A percentile compares a stretch with the other conserved stretches of the same genome.
Conservation (phyloP, 1,284 basidiomycete species). For the Golubevia pallescens region DNA sequence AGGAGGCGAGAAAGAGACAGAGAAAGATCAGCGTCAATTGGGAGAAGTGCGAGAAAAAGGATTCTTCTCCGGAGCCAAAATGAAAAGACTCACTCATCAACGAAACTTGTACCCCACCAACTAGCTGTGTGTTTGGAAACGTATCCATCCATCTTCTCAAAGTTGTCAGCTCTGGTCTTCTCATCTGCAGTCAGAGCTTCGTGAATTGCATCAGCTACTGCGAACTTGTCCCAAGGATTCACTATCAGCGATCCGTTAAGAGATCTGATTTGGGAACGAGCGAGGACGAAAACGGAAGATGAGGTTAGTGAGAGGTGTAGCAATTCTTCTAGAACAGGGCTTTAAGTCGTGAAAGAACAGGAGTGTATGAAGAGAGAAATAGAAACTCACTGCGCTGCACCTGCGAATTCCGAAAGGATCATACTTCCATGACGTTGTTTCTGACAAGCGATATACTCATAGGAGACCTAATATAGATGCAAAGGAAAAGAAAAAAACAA, state of each 20-base stretch:
- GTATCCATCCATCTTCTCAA: conserved; percentile 54
- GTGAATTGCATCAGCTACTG: conserved; percentile 61
- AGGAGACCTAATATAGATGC: too few relatives aligned
- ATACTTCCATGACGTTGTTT: conserved; percentile 89
- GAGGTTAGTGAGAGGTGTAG: not conserved
- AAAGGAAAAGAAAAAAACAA: too few relatives aligned
- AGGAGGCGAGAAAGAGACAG: conserved; percentile 2
- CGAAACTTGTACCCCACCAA: conserved; percentile 51
- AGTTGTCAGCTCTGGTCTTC: conserved; percentile 50
- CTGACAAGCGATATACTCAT: conserved; percentile 97
- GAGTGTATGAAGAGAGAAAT: not conserved
- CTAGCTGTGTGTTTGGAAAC: conserved; percentile 58
- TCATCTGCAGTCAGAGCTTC: conserved; percentile 57
- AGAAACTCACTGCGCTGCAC: conserved; percentile 86
- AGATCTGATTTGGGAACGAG: conserved; percentile 48
- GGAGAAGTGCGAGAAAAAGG: not conserved
- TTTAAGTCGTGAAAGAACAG: not conserved
- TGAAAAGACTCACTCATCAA: conserved; percentile 4
- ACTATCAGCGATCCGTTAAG: conserved; percentile 60
- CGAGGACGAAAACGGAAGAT: not conserved
- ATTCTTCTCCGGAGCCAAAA: not conserved
- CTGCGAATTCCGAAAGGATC: conserved; percentile 97
- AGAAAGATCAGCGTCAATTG: not conserved
- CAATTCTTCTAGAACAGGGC: not conserved
- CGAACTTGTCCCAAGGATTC: conserved; percentile 63